Evolutionary conservation across 1,139 yeast genomes (phyloP).

Genomic region (Yamadazyma oceani): DNA sequence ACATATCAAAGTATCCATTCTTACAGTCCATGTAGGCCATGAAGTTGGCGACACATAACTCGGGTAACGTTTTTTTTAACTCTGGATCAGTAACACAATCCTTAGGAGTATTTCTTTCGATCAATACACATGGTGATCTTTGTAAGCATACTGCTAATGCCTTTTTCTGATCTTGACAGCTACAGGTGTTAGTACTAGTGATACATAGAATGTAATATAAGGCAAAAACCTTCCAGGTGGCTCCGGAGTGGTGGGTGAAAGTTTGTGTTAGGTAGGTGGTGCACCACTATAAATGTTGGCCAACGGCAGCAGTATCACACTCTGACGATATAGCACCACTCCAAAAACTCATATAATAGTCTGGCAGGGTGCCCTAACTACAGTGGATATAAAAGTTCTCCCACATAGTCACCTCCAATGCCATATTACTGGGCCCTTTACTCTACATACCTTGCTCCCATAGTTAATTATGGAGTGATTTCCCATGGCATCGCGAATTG

Average conservation of each 20-base stretch:
- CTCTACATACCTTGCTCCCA: slow-evolving; percentile 21
- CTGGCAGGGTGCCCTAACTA: too few species aligned
- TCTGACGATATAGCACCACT: too few species aligned
- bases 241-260: not conserved
- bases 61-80: slow-evolving; percentile 75
- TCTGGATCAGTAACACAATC: slow-evolving; percentile 84
- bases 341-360: too few species aligned
- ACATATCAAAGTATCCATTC: slow-evolving; percentile 81
- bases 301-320: too few species aligned
- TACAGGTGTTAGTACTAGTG: slow-evolving; percentile 28
- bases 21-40: slow-evolving; percentile 87
- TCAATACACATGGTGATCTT: slow-evolving; percentile 92
- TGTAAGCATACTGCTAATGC: slow-evolving; percentile 95
- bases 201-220: too few species aligned
- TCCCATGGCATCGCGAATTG: slow-evolving; percentile 1
- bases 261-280: too few species aligned
- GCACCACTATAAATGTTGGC: too few species aligned
- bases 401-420: too few species aligned
- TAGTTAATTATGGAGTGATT: slow-evolving; percentile 5
- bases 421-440: too few species aligned
- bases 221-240: too few species aligned
- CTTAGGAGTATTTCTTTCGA: slow-evolving; percentile 86
- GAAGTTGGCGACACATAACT: slow-evolving; percentile 82
- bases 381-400: too few species aligned
- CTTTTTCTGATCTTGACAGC: slow-evolving; percentile 90